phyloP scores from a whole-genome alignment of 1,139 yeast genomes.

The Taiozyma onychis region DNA sequence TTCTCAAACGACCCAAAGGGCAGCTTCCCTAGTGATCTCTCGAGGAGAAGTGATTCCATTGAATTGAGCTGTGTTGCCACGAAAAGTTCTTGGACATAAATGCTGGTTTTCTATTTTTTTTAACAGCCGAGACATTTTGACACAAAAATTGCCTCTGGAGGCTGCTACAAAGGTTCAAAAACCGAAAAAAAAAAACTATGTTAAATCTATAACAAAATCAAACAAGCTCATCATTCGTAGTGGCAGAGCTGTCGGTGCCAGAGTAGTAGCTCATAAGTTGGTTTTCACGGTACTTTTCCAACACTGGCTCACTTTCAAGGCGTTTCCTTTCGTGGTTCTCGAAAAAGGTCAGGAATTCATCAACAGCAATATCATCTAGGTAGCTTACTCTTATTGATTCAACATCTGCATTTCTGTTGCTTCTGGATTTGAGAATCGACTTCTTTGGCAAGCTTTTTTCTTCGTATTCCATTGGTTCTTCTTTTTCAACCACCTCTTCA shows the following conservation, averaged over 20 bases:
- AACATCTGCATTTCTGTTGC: constrained; percentile 25
- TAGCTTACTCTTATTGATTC: constrained; percentile 27
- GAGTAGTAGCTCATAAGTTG: constrained; percentile 28
- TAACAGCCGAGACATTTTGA: background rate
- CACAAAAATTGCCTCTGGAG: background rate
- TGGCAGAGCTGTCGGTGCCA: background rate
- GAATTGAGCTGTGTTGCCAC: background rate
- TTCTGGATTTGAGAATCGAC: constrained; percentile 27
- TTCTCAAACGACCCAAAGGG: constrained; percentile 8
- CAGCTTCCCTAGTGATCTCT: constrained; percentile 13
- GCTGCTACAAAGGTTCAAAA: background rate
- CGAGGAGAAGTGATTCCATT: constrained; percentile 15
- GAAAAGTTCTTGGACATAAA: background rate
- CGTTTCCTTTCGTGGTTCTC: constrained; percentile 28
- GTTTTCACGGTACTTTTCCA: constrained; percentile 25
- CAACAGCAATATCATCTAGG: constrained; percentile 27
- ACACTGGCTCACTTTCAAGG: constrained; percentile 23
- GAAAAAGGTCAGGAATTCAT: constrained; percentile 27
- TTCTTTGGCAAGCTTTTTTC: constrained; percentile 1
- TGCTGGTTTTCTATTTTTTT: background rate
- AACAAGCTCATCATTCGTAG: background rate
- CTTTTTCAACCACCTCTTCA: background rate
- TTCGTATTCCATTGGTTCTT: background rate
- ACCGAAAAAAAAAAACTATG: background rate
- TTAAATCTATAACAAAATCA: background rate